Evolutionary conservation across 495 filamentous ascomycete genomes (phyloP).

Genomic region (Penicillium canariense): DNA sequence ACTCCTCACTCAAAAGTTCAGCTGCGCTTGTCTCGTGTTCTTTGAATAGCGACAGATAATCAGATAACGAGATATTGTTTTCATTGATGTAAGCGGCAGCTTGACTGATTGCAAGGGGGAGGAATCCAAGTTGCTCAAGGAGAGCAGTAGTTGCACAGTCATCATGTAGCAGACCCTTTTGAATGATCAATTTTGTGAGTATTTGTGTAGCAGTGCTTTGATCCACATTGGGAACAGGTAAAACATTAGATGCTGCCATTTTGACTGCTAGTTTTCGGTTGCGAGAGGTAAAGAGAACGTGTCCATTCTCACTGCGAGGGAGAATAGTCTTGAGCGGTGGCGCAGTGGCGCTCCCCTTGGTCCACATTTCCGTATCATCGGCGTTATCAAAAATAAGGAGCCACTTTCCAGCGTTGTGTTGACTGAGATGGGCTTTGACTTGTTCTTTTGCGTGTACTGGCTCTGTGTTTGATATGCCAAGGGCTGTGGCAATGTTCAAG

Average conservation of each 20-base stretch:
- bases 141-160: conserved; percentile 14
- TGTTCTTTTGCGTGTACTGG: conserved; percentile 25
- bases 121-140: conserved; percentile 33
- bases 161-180: conserved; percentile 17
- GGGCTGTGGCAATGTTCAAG: conserved; percentile 30
- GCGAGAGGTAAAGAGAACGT: conserved; percentile 25
- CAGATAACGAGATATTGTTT: conserved; percentile 23
- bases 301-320: conserved; percentile 38
- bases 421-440: conserved; percentile 28
- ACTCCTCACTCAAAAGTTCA: conserved; percentile 38
- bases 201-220: conserved; percentile 14
- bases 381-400: conserved; percentile 40
- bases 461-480: conserved; percentile 22
- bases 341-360: background rate
- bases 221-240: conserved; percentile 23
- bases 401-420: conserved; percentile 24
- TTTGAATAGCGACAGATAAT: conserved; percentile 32
- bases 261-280: conserved; percentile 12
- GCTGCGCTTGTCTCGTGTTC: conserved; percentile 29
- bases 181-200: conserved; percentile 14
- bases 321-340: conserved; percentile 24
- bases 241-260: conserved; percentile 16
- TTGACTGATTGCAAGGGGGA: conserved; percentile 50
- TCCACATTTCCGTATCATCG: conserved; percentile 14
- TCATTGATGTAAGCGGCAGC: conserved; percentile 49